Conservation (phyloP, 1,284 basidiomycete genomes). For the Cystobasidiaceae sp. region DNA sequence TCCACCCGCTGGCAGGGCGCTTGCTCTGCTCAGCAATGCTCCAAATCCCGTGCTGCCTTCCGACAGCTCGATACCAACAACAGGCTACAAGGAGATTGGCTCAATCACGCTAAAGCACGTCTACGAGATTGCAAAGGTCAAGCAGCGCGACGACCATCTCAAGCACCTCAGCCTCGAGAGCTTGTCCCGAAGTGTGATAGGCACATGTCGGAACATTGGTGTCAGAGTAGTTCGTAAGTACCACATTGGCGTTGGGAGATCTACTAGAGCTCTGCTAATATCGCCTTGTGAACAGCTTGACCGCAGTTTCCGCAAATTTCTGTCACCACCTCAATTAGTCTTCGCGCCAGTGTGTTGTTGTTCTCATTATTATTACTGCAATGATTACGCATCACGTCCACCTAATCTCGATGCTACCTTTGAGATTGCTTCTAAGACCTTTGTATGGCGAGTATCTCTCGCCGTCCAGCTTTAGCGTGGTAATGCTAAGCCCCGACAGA, state of each 20-base stretch:
- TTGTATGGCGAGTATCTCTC: slow-evolving; percentile 26
- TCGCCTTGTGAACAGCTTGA: no score
- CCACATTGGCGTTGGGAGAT: no score
- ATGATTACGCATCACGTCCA: slow-evolving; percentile 22
- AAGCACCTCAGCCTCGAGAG: slow-evolving; percentile 75
- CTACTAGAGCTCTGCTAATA: no score
- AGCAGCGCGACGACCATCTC: slow-evolving; percentile 81
- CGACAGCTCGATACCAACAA: slow-evolving; percentile 6
- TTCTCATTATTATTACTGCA: no score
- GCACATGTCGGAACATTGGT: slow-evolving; percentile 76
- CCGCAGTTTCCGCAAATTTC: no score
- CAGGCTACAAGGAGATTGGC: slow-evolving; percentile 56
- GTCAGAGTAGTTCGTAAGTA: slow-evolving; percentile 69
- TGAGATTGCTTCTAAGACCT: slow-evolving; percentile 26
- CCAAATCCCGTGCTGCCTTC: slow-evolving; percentile 19
- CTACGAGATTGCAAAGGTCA: slow-evolving; percentile 98
- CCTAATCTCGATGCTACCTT: slow-evolving; percentile 28
- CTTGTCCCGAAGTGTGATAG: slow-evolving; percentile 79
- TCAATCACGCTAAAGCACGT: slow-evolving; percentile 92
- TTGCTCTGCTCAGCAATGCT: slow-evolving; percentile 16
- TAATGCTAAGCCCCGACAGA: slow-evolving; percentile 26
- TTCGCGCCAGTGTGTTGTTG: no score
- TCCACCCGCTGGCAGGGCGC: slow-evolving; percentile 29
- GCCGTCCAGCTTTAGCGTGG: slow-evolving; percentile 12
- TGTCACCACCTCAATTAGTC: no score